Conservation (phyloP, 306 rosid species). For the Astragalus glycyphyllos region DNA sequence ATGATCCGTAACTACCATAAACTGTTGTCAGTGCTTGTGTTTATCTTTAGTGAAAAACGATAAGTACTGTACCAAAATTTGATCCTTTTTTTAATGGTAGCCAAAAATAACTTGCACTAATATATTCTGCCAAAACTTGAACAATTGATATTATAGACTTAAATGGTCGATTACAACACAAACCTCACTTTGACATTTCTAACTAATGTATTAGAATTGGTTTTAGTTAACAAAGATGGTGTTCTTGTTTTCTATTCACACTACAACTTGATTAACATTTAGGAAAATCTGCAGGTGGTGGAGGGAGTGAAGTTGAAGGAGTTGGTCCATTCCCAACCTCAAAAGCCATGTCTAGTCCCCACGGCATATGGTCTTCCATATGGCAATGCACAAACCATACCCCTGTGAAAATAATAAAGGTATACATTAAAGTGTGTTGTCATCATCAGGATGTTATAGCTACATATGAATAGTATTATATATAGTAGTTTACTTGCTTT, state of each 20-base stretch:
- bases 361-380: constrained; percentile 54
- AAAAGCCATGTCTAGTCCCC: constrained; percentile 64
- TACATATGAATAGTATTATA: no score
- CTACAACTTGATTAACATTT: neutral
- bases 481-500: no score
- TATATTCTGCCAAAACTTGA: no score
- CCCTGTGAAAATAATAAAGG: neutral
- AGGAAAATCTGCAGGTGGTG: constrained; percentile 71
- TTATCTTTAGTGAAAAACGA: no score
- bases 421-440: neutral
- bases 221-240: neutral
- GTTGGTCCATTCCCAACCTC: constrained; percentile 49
- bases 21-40: no score
- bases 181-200: neutral
- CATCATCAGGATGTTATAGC: no score
- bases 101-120: no score
- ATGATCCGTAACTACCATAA: no score
- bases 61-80: no score
- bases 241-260: neutral
- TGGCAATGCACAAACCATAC: constrained; percentile 74
- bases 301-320: constrained; percentile 50
- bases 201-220: no score
- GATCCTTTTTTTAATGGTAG: no score
- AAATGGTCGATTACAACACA: neutral
- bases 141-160: neutral